Conservation (phyloP, 2,329 filamentous ascomycete species). For the Aciculosporium take region DNA sequence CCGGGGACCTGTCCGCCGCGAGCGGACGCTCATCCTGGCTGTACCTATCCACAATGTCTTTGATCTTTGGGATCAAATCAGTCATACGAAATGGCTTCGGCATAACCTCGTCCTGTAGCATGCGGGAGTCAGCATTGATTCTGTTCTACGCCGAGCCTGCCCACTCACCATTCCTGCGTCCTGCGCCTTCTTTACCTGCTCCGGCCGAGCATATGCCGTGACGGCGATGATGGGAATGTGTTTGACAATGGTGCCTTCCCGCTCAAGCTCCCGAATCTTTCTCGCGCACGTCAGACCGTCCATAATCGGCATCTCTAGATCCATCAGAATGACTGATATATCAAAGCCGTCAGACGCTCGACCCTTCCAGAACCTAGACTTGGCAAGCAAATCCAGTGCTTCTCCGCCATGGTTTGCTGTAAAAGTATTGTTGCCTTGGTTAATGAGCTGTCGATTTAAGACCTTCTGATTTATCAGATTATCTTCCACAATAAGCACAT, state of each 20-base stretch:
- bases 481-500: constrained; percentile 51
- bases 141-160: not conserved
- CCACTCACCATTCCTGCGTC: constrained; percentile 56
- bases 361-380: constrained; percentile 41
- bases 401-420: constrained; percentile 53
- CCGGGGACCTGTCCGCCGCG: not conserved
- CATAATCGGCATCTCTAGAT: constrained; percentile 74
- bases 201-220: constrained; percentile 63
- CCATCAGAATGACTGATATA: constrained; percentile 60
- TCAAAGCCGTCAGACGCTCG: constrained; percentile 30
- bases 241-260: constrained; percentile 41
- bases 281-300: constrained; percentile 63
- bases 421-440: constrained; percentile 42
- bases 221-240: constrained; percentile 67
- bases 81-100: constrained; percentile 6
- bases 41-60: constrained; percentile 3
- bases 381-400: constrained; percentile 40
- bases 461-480: constrained; percentile 54
- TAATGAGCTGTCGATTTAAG: constrained; percentile 44
- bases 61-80: constrained; percentile 5
- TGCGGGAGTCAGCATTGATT: not conserved
- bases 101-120: constrained; percentile 4
- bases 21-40: not conserved
- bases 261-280: constrained; percentile 53
- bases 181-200: constrained; percentile 58